A percentile compares a stretch with the other conserved stretches of the same genome.
These are phyloP conservation scores for Nothophytophthora sp. DNA, from an alignment of 352 stramenopile genomes.

Conservation along the genomic window DNA sequence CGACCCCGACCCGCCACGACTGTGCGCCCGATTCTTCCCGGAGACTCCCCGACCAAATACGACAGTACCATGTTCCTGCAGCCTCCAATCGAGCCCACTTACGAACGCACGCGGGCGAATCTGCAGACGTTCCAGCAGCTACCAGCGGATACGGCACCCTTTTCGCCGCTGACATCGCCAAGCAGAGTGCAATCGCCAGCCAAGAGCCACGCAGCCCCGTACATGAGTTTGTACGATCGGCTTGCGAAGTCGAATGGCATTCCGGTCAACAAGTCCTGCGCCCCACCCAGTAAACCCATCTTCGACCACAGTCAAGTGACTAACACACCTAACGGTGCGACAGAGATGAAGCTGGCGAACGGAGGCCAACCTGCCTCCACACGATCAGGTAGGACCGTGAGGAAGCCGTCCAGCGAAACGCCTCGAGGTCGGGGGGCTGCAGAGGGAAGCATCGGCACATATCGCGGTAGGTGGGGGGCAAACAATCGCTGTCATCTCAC, in stretches of 20 bases:
- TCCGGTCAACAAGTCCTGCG: slow-evolving; percentile 25
- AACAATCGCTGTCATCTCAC: too few relatives aligned
- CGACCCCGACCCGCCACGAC: slow-evolving; percentile 38
- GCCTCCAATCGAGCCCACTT: slow-evolving; percentile 34
- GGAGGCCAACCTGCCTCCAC: slow-evolving; percentile 4
- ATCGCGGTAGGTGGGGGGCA: too few relatives aligned
- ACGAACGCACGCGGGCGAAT: slow-evolving; percentile 32
- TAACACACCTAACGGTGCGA: slow-evolving; percentile 4
- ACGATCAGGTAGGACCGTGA: slow-evolving; percentile 2
- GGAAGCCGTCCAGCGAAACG: slow-evolving; percentile 14
- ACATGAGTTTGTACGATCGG: slow-evolving; percentile 73
- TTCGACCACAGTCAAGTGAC: slow-evolving; percentile 10
- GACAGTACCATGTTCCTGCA: slow-evolving; percentile 61
- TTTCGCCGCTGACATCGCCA: slow-evolving; percentile 9
- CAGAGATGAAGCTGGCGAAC: background rate
- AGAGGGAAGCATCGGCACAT: background rate
- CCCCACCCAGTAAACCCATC: slow-evolving; percentile 41
- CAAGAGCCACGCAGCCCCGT: slow-evolving; percentile 25
- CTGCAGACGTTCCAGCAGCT: slow-evolving; percentile 13
- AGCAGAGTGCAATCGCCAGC: slow-evolving; percentile 13
- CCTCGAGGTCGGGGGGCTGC: slow-evolving; percentile 9
- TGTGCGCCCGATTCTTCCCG: slow-evolving; percentile 36
- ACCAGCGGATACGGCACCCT: background rate
- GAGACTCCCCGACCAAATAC: slow-evolving; percentile 44
- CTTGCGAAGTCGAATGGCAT: slow-evolving; percentile 53